Conservation (phyloP, 352 stramenopile genomes). For the Stephanocyclus meneghinianus region DNA sequence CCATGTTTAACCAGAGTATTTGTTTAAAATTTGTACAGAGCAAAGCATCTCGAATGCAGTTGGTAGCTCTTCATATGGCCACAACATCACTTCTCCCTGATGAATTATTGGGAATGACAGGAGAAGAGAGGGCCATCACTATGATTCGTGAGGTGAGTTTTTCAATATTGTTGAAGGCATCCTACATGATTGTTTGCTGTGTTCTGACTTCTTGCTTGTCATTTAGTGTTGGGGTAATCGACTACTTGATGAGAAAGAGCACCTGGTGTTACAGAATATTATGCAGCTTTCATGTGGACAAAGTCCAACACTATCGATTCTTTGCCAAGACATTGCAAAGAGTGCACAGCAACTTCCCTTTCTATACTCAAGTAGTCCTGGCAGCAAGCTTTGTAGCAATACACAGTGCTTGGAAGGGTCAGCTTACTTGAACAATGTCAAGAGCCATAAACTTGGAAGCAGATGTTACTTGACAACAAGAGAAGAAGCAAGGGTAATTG, state of each 20-base stretch:
- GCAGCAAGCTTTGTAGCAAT: neutral
- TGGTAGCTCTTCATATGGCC: constrained; percentile 47
- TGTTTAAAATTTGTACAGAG: constrained; percentile 20
- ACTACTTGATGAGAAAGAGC: constrained; percentile 11
- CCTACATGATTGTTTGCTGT: no score
- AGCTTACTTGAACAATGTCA: constrained; percentile 47
- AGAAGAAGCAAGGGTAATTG: constrained; percentile 37
- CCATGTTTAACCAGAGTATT: neutral
- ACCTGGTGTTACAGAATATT: constrained; percentile 38
- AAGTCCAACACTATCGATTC: constrained; percentile 37
- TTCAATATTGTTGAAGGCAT: no score
- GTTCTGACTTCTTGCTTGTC: constrained; percentile 20
- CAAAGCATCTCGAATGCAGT: constrained; percentile 39
- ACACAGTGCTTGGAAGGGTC: constrained; percentile 22
- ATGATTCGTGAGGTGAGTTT: constrained; percentile 35
- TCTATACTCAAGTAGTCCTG: constrained; percentile 16
- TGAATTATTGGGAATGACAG: constrained; percentile 42
- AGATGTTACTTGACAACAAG: constrained; percentile 28
- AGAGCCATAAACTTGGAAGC: constrained; percentile 24
- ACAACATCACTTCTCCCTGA: constrained; percentile 41
- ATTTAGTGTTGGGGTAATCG: constrained; percentile 17
- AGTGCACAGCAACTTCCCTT: constrained; percentile 41
- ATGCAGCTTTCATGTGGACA: constrained; percentile 30
- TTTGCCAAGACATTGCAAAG: constrained; percentile 43
- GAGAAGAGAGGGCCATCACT: constrained; percentile 45